Base-by-base conservation (phyloP, 2,329 filamentous ascomycete genomes). In the Apiospora malaysiana region DNA sequence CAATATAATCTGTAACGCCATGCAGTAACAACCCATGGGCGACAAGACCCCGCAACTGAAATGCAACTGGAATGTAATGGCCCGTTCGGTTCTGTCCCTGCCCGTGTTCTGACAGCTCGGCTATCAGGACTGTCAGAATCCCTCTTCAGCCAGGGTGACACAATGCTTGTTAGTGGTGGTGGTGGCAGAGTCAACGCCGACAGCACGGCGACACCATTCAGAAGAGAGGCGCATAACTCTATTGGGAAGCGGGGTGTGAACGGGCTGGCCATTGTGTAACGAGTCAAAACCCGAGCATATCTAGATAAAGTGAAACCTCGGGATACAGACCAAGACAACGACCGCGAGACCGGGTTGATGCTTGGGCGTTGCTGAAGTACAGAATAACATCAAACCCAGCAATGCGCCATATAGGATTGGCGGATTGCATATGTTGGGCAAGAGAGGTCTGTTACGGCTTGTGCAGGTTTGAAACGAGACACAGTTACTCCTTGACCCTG, bases 381-480 rank as follows among this genome's bases (percentile, higher is more conserved):
- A 23, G 32, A 8, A 40, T 40, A 18, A 23, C 56, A 37, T 21
- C 23, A n/a, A 40, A 4, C 32, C 32, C 32, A 18, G 21, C 32
- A 40, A 40, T n/a, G 18, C 51, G 12, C 7, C 18, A 8, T 21
- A 14, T 14, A 10, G 7, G 21, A 63, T 40, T 63, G 56, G 56
- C 9, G 9, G 56, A 18, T 63, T 40, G 32, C 56, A 32, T 18
- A n/a, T 18, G 56, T 40, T 4, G 16, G 18, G 32, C 16, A 40
- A 40, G 56, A 63, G 32, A 63, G 8, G 27, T 32, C 8, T 63
- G 56, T 40, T 40, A 40, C 56, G 12, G 56, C 25, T 66, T 43
- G 66, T 67, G 23, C 40, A 40, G 42, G 66, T 67, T 46, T 37
- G 66, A 67, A 46, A 67, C 66, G 66, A 46, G 66, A 67, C 66